Evolutionary conservation across 331 rosid genomes (phyloP).

Genomic region (Telfairia occidentalis): DNA sequence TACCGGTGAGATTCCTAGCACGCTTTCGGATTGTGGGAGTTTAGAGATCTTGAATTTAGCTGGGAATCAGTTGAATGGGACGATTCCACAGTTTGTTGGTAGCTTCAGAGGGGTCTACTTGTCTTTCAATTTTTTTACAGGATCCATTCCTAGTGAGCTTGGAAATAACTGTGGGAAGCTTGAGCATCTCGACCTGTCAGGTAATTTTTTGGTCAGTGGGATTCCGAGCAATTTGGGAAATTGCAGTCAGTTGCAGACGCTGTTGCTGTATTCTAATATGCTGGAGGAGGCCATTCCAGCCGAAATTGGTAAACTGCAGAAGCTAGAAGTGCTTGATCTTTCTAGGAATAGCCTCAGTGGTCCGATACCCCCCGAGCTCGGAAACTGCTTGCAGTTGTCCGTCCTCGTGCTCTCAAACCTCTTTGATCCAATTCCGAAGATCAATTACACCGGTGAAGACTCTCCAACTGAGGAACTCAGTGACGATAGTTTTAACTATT

Average conservation of each 20-base stretch:
- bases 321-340: constrained; percentile 62
- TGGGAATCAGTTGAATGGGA: constrained; percentile 55
- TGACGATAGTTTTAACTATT: constrained; percentile 55
- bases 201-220: constrained; percentile 34
- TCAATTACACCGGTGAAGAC: constrained; percentile 20
- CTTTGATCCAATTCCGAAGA: constrained; percentile 32
- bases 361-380: constrained; percentile 49
- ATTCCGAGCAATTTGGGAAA: constrained; percentile 67
- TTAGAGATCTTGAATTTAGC: constrained; percentile 71
- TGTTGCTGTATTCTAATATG: constrained; percentile 61
- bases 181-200: constrained; percentile 77
- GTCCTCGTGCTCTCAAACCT: constrained; percentile 70
- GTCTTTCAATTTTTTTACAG: constrained; percentile 48
- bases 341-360: constrained; percentile 74
- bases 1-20: constrained; percentile 52
- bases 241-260: constrained; percentile 44
- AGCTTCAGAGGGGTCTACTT: constrained; percentile 45
- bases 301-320: constrained; percentile 51
- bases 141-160: constrained; percentile 48
- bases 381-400: constrained; percentile 51
- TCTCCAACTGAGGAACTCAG: constrained; percentile 20
- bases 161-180: constrained; percentile 60
- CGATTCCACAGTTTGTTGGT: constrained; percentile 56
- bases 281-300: constrained; percentile 56
- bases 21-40: constrained; percentile 20